These are phyloP conservation scores for Thraustochytrium sp. DNA, from an alignment of 352 stramenopile species.

Conservation along the genomic window DNA sequence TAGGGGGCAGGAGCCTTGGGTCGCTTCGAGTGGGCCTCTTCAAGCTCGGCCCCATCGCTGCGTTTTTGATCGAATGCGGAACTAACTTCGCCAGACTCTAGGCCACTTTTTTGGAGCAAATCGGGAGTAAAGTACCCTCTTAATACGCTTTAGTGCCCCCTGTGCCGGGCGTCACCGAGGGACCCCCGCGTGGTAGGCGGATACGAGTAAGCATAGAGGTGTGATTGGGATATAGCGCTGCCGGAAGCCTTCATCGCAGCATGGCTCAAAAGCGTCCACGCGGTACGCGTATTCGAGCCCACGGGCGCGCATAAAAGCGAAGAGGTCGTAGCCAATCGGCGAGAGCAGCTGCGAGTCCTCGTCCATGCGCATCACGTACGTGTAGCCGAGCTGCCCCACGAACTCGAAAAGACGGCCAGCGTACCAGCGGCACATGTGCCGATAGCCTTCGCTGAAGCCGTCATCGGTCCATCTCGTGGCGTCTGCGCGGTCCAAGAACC, in stretches of 20 bases:
- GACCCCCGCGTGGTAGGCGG: no score
- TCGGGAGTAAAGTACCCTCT: no score
- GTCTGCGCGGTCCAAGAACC: slow-evolving; percentile 7
- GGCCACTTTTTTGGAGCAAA: no score
- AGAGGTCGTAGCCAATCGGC: slow-evolving; percentile 60
- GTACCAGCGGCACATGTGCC: slow-evolving; percentile 63
- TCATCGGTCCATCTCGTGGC: not conserved
- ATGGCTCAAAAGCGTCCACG: slow-evolving; percentile 8
- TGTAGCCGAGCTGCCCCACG: slow-evolving; percentile 54
- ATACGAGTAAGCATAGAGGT: no score
- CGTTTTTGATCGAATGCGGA: no score
- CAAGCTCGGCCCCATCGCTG: no score
- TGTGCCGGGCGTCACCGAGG: no score
- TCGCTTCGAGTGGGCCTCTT: no score
- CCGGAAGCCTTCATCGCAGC: slow-evolving; percentile 16
- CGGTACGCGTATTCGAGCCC: slow-evolving; percentile 57
- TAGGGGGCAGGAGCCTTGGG: no score
- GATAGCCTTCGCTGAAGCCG: slow-evolving; percentile 50
- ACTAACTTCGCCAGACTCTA: no score
- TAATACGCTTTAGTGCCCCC: no score
- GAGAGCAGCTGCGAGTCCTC: slow-evolving; percentile 62
- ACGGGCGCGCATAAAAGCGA: slow-evolving; percentile 57
- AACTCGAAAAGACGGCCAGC: slow-evolving; percentile 59
- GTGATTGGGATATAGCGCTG: not conserved
- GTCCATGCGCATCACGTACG: slow-evolving; percentile 62